These are phyloP conservation scores for Termitomyces sp. DNA, from an alignment of 1,284 basidiomycete species.

Conservation along the genomic window DNA sequence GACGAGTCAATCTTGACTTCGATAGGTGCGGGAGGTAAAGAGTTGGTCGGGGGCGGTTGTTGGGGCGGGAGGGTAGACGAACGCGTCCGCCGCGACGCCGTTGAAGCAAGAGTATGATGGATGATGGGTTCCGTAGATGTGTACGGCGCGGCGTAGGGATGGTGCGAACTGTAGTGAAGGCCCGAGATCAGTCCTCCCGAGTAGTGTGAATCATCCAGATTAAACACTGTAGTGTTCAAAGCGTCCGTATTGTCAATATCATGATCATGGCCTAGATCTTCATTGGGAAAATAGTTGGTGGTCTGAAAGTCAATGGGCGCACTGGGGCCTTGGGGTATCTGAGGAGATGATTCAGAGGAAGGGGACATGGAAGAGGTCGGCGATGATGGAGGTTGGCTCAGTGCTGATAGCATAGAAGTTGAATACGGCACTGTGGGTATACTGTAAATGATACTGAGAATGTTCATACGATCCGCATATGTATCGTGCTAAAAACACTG, in stretches of 20 bases:
- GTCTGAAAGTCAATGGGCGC: conserved; percentile 26
- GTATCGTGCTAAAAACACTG: conserved; percentile 65
- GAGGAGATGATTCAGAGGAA: conserved; percentile 48
- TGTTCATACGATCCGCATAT: conserved; percentile 84
- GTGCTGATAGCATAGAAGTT: conserved; percentile 46
- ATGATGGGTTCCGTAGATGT: conserved; percentile 22
- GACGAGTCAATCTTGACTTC: conserved; percentile 26
- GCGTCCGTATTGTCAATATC: conserved; percentile 40
- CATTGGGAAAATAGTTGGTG: conserved; percentile 24
- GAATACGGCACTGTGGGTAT: conserved; percentile 70
- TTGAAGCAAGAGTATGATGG: conserved; percentile 14
- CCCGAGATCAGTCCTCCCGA: conserved; percentile 27
- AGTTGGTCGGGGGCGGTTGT: conserved; percentile 56
- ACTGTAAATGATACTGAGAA: conserved; percentile 79
- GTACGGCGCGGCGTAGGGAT: conserved; percentile 42
- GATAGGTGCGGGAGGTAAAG: conserved; percentile 57
- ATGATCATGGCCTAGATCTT: conserved; percentile 25
- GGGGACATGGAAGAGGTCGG: conserved; percentile 44
- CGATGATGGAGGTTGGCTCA: conserved; percentile 45
- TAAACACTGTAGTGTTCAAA: conserved; percentile 42
- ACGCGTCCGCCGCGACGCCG: conserved; percentile 38
- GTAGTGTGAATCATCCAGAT: conserved; percentile 37
- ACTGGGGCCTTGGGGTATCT: conserved; percentile 33
- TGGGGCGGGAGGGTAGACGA: conserved; percentile 61
- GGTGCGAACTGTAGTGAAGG: conserved; percentile 26